A percentile compares a stretch with the other conserved stretches of the same genome.
phyloP scores from a whole-genome alignment of 768 basidiomycete genomes.

The Russula sp. region DNA sequence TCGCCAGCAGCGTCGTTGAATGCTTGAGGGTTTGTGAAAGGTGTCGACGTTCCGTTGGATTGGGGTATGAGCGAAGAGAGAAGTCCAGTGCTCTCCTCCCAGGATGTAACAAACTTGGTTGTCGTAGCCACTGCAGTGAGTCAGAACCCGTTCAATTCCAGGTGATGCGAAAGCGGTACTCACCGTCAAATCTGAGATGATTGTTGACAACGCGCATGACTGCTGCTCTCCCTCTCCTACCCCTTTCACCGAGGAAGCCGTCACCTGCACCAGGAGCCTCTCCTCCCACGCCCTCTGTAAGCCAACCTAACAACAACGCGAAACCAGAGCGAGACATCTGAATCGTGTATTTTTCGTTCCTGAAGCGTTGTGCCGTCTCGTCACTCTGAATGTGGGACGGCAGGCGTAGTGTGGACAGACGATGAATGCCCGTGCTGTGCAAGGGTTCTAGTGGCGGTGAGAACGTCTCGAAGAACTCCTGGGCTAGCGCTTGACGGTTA shows the following conservation, averaged over 20 bases:
- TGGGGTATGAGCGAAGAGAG: slow-evolving; percentile 73
- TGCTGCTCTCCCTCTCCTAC: slow-evolving; percentile 78
- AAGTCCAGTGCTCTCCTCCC: slow-evolving; percentile 86
- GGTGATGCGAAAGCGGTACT: slow-evolving; percentile 23
- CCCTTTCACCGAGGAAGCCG: slow-evolving; percentile 75
- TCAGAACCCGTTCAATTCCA: slow-evolving; percentile 25
- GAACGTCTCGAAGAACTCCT: slow-evolving; percentile 68
- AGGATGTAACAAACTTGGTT: slow-evolving; percentile 56
- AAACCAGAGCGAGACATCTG: slow-evolving; percentile 90
- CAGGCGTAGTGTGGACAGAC: slow-evolving; percentile 72
- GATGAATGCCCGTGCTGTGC: slow-evolving; percentile 66
- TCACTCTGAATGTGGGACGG: slow-evolving; percentile 82
- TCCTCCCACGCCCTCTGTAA: slow-evolving; percentile 87
- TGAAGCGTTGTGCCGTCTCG: slow-evolving; percentile 75
- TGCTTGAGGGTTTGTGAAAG: slow-evolving; percentile 54
- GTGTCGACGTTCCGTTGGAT: slow-evolving; percentile 42
- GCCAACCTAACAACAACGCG: slow-evolving; percentile 88
- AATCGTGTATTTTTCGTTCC: slow-evolving; percentile 86
- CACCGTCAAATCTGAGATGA: slow-evolving; percentile 86
- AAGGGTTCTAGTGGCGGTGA: slow-evolving; percentile 57
- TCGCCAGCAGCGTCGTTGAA: slow-evolving; percentile 74
- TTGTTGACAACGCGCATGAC: slow-evolving; percentile 95
- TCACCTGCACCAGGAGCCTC: slow-evolving; percentile 76
- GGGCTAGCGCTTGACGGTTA: slow-evolving; percentile 41
- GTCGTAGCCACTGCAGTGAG: slow-evolving; percentile 58